These are phyloP conservation scores for Xenoacremonium recifei DNA, from an alignment of 2,329 filamentous ascomycete species.

Conservation along the genomic window DNA sequence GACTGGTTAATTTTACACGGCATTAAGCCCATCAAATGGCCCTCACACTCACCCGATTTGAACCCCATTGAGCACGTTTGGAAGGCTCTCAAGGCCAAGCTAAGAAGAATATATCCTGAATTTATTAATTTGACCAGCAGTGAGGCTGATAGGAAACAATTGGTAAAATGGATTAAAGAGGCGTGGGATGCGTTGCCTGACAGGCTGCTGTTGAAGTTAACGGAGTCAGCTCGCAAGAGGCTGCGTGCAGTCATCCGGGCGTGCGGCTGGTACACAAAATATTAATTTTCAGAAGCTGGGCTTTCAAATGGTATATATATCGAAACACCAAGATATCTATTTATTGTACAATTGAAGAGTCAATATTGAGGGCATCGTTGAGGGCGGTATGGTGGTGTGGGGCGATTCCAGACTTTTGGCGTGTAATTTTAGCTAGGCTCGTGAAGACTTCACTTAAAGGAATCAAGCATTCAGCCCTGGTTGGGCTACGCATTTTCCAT, in stretches of 20 bases:
- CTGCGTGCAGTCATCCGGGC: not conserved
- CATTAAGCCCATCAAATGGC: not conserved
- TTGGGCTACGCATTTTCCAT: too few species aligned
- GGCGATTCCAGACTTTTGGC: not conserved
- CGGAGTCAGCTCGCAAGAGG: not conserved
- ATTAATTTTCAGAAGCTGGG: not conserved
- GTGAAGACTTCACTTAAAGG: too few species aligned
- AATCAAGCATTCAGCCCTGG: too few species aligned
- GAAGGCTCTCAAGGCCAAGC: not conserved
- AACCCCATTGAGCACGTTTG: constrained; percentile 3
- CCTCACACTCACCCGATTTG: constrained; percentile 1
- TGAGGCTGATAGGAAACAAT: not conserved
- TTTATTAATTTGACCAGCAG: not conserved
- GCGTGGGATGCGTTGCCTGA: not conserved
- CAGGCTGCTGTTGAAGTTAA: not conserved
- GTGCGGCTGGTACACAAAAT: not conserved
- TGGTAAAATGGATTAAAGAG: not conserved
- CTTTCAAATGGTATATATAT: not conserved
- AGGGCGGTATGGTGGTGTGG: not conserved
- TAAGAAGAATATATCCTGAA: not conserved
- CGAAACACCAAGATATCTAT: not conserved
- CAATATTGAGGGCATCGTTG: not conserved
- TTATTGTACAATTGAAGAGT: not conserved
- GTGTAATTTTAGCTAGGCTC: not conserved
- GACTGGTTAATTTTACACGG: not conserved